Base-by-base conservation (phyloP, 2,329 filamentous ascomycete species). In the Microsporum canis region DNA sequence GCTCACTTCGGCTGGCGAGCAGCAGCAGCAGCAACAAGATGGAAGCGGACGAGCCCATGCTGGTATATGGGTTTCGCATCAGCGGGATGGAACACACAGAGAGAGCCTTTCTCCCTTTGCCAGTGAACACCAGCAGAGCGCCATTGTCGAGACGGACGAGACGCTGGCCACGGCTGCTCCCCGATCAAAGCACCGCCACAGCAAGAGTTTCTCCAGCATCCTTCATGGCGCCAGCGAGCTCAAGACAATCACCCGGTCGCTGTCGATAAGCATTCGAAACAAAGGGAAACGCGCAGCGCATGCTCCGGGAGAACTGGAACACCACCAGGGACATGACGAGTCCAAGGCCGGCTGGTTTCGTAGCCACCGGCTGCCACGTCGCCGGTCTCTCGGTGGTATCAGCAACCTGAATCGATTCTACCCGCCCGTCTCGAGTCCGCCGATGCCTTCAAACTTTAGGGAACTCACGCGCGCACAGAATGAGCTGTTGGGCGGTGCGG, bases 141-240 rank as follows among this genome's bases (percentile, higher is more conserved):
- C 57, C 27, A 33, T 39, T 31, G 10, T 55, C 45, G 33, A 51
- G 33, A 36, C 31, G 4, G 58, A 39, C 27, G 38, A 38, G 17
- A 7, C 43, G n/a, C 56, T 23, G 2, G 8, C 51, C 3, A n/a
- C 17, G 6, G 34, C 34, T 7, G 12, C n/a, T 8, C 34, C 38
- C 6, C n/a, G 17, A 33, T 39, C 55, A 43, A 63, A 47, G 45
- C 63, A 62, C 31, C 63, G 58, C 27, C 59, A 63, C 29, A 66
- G 73, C 58, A 76, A 74, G 66, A 77, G 74, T 63, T 76, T 77
- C 64, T 77, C 75, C 41, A 73, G 66, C 31, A 64, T 77, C 59
- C 72, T 73, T 55, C 73, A 76, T 62, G 72, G 73, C 2, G 72
- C 76, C 63, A 70, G 74, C 61, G 75, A 75, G 3, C 62, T 77